phyloP scores from a whole-genome alignment of 257 asterid species.

The Cinchona pubescens region DNA sequence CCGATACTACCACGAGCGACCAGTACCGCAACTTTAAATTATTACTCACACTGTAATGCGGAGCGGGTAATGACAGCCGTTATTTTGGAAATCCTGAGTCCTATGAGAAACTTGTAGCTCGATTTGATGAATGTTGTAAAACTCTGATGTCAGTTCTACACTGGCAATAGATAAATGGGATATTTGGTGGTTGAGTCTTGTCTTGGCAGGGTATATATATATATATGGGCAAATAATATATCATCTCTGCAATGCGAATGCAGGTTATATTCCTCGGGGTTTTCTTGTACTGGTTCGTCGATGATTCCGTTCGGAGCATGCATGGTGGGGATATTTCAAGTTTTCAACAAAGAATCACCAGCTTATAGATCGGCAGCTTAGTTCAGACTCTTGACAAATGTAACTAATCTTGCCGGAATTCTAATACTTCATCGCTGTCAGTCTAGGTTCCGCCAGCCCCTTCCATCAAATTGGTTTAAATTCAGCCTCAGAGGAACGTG shows the following conservation, averaged over 20 bases:
- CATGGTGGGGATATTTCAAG: slow-evolving; percentile 67
- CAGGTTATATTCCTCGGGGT: slow-evolving; percentile 96
- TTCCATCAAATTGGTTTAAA: slow-evolving; percentile 85
- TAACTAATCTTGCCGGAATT: slow-evolving; percentile 87
- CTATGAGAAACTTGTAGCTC: no score
- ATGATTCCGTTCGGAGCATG: slow-evolving; percentile 93
- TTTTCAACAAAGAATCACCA: slow-evolving; percentile 74
- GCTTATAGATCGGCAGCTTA: slow-evolving; percentile 88
- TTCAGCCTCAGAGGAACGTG: slow-evolving; percentile 78
- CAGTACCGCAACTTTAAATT: no score
- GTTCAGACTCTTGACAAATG: slow-evolving; percentile 92
- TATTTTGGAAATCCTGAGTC: no score
- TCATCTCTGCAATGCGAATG: slow-evolving; percentile 6
- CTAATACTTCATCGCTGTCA: slow-evolving; percentile 68
- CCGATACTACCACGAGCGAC: no score
- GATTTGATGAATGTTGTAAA: not conserved
- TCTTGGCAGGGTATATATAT: not conserved
- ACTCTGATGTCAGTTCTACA: not conserved
- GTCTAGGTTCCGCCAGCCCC: slow-evolving; percentile 75
- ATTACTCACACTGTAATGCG: no score
- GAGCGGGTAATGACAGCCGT: no score
- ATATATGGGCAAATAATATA: no score
- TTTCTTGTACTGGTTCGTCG: slow-evolving; percentile 97
- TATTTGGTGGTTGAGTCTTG: not conserved
- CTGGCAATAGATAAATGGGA: not conserved